These are phyloP conservation scores for Exobasidium rhododendri DNA, from an alignment of 1,284 basidiomycete species.

Conservation along the genomic window DNA sequence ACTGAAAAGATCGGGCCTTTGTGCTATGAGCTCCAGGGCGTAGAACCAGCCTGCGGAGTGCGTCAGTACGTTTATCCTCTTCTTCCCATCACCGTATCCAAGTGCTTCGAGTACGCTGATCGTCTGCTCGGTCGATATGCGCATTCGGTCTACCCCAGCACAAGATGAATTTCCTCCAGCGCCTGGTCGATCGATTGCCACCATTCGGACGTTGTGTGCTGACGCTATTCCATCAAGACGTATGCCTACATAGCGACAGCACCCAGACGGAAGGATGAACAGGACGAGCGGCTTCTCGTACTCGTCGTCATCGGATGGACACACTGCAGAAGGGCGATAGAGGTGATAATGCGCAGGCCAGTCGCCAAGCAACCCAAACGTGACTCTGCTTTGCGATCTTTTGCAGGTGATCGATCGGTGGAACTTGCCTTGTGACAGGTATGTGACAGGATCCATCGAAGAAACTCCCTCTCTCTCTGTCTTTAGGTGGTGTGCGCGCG, in stretches of 20 bases:
- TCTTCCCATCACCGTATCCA: too few species aligned
- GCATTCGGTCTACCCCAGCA: conserved; percentile 4
- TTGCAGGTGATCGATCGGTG: background rate
- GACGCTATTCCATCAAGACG: background rate
- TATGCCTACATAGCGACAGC: background rate
- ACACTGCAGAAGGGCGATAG: too few species aligned
- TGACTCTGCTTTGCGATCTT: background rate
- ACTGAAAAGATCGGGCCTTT: background rate
- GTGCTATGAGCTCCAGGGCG: background rate
- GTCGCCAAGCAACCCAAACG: background rate
- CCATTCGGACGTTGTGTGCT: background rate
- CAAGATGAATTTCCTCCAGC: conserved; percentile 11
- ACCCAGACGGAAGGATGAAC: background rate
- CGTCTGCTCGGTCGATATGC: background rate
- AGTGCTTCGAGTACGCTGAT: background rate
- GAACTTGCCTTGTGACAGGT: background rate
- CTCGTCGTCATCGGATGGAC: background rate
- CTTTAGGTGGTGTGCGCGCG: too few species aligned
- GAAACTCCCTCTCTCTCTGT: too few species aligned
- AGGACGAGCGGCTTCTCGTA: background rate
- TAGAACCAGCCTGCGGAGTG: conserved; percentile 2
- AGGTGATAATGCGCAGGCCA: background rate
- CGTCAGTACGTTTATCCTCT: background rate
- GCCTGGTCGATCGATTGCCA: conserved; percentile 17
- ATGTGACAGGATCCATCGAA: background rate